Evolutionary conservation across 129 eudicot species (phyloP).

Genomic region (Lonicera japonica): DNA sequence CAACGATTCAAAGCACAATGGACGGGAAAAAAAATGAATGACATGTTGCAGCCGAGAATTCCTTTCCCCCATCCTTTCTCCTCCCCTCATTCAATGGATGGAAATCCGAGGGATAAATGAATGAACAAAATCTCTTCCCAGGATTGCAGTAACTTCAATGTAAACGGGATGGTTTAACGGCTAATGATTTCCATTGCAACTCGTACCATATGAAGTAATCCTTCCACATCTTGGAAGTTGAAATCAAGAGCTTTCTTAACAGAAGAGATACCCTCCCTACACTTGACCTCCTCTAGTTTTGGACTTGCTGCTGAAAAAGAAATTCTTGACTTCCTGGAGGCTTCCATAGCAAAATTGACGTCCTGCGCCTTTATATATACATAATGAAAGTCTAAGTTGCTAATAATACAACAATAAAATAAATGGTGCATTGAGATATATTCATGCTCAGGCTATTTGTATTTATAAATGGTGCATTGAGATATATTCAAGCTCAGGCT

Average conservation of each 20-base stretch:
- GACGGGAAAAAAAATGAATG: background rate
- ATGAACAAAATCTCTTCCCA: background rate
- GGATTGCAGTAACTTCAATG: slow-evolving; percentile 6
- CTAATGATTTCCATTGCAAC: slow-evolving; percentile 76
- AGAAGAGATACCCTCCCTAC: slow-evolving; percentile 40
- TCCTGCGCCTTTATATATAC: slow-evolving; percentile 47
- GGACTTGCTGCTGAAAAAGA: slow-evolving; percentile 62
- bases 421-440: too few relatives aligned
- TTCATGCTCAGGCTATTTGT: background rate
- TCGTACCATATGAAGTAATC: slow-evolving; percentile 66
- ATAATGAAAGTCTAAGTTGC: background rate
- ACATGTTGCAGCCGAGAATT: background rate
- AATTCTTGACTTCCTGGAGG: slow-evolving; percentile 67
- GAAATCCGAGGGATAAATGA: background rate
- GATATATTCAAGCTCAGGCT: background rate
- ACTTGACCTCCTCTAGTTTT: slow-evolving; percentile 34
- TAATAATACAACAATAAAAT: too few relatives aligned
- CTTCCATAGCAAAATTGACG: slow-evolving; percentile 89
- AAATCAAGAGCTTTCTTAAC: slow-evolving; percentile 87
- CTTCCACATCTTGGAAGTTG: slow-evolving; percentile 78
- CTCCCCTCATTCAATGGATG: background rate
- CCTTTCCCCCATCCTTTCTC: slow-evolving; percentile 1
- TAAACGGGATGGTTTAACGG: slow-evolving; percentile 27
- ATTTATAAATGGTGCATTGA: background rate
- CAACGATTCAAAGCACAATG: slow-evolving; percentile 8